phyloP scores from a whole-genome alignment of 2,329 filamentous ascomycete species.

The Aspergillus sp. region DNA sequence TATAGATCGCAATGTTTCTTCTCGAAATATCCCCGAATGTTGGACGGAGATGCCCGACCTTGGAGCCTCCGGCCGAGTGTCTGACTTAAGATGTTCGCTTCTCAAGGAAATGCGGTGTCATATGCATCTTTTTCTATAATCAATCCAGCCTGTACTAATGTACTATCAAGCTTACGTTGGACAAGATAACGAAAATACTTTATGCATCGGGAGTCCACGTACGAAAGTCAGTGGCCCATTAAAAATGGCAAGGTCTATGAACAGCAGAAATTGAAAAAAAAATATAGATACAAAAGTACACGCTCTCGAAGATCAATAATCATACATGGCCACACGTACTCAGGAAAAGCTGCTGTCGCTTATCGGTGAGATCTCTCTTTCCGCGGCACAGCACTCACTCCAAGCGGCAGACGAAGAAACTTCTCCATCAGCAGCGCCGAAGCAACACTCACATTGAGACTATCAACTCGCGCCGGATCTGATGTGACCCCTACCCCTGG shows the following conservation, averaged over 20 bases:
- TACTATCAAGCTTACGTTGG: neutral
- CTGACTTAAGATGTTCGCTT: neutral
- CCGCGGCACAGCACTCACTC: conserved; percentile 26
- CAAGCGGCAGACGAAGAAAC: conserved; percentile 42
- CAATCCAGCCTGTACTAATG: neutral
- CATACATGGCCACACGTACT: neutral
- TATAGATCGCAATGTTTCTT: neutral
- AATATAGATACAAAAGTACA: neutral
- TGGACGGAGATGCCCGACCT: neutral
- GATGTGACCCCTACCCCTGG: conserved; percentile 40
- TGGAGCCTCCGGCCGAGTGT: neutral
- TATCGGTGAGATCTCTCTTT: conserved; percentile 20
- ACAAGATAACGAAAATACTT: neutral
- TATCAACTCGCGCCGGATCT: conserved; percentile 69
- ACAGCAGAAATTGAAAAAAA: neutral
- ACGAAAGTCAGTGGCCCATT: too few relatives aligned
- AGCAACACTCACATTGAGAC: conserved; percentile 91
- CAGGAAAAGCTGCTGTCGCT: neutral
- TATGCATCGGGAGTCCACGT: too few relatives aligned
- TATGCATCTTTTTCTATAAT: neutral
- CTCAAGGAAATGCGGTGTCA: neutral
- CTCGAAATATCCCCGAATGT: neutral
- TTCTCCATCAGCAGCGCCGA: conserved; percentile 68
- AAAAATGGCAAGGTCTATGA: neutral
- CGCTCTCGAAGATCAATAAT: neutral